Percentiles rank a stretch among this genome's conserved stretches.
Conservation (phyloP, 2,329 filamentous ascomycete genomes). For the Talaromyces marneffei region DNA sequence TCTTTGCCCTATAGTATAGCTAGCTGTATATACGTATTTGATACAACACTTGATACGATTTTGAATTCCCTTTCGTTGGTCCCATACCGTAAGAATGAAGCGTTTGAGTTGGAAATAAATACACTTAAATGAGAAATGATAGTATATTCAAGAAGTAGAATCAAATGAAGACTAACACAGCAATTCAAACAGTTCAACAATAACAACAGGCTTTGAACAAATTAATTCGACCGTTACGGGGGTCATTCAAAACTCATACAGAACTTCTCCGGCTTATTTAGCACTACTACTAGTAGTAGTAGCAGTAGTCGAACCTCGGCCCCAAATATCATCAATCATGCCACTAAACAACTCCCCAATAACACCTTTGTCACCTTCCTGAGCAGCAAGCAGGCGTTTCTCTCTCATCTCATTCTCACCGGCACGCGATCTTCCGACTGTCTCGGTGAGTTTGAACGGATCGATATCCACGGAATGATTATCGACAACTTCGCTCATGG, state of each 20-base stretch:
- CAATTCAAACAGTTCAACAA: background rate
- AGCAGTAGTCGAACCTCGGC: slow-evolving; percentile 22
- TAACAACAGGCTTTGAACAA: background rate
- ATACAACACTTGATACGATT: background rate
- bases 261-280: background rate
- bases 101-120: too few species aligned
- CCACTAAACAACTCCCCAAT: slow-evolving; percentile 33
- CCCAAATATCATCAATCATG: slow-evolving; percentile 34
- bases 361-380: slow-evolving; percentile 24
- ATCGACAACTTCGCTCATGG: slow-evolving; percentile 55
- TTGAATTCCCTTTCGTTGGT: background rate
- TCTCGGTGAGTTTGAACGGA: slow-evolving; percentile 51
- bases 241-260: background rate
- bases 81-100: too few species aligned
- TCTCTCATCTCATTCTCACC: slow-evolving; percentile 33
- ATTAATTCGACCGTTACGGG: background rate
- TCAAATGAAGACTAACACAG: background rate
- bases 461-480: slow-evolving; percentile 52
- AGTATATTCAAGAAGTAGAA: slow-evolving; percentile 1
- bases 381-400: slow-evolving; percentile 21
- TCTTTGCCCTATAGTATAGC: background rate
- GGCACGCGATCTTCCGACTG: slow-evolving; percentile 37
- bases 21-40: background rate
- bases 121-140: background rate
- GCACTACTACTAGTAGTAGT: slow-evolving; percentile 17